Evolutionary conservation across 2,329 filamentous ascomycete genomes (phyloP).

Genomic region (Tetracladium maxilliforme): DNA sequence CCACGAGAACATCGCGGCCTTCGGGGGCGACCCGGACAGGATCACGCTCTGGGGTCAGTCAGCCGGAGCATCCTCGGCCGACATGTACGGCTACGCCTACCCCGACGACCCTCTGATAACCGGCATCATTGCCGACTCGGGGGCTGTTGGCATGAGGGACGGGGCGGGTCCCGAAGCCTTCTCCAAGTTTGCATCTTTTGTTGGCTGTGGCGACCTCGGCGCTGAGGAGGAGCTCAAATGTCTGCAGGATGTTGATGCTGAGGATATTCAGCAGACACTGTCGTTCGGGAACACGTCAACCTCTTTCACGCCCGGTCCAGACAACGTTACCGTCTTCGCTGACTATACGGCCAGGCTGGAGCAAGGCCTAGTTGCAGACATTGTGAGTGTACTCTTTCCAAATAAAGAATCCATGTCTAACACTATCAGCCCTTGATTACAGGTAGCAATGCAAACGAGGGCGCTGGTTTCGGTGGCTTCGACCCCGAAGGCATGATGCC

Average conservation of each 20-base stretch:
- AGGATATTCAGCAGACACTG: conserved; percentile 5
- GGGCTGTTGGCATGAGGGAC: too few species aligned
- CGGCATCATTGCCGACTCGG: conserved; percentile 9
- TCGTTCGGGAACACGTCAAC: conserved; percentile 3
- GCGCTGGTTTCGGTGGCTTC: conserved; percentile 8
- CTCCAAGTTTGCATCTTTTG: too few species aligned
- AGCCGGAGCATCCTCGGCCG: conserved; percentile 42
- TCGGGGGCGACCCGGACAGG: conserved; percentile 19
- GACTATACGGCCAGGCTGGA: conserved; percentile 4
- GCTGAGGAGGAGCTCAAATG: conserved; percentile 10
- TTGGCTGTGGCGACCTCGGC: conserved; percentile 10
- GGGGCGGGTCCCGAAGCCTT: too few species aligned
- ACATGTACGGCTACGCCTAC: conserved; percentile 16
- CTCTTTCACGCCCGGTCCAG: conserved; percentile 2
- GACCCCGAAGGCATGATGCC: conserved; percentile 6
- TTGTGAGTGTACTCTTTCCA: conserved; percentile 4
- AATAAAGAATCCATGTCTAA: background rate
- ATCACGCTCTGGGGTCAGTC: conserved; percentile 45
- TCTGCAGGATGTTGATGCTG: conserved; percentile 8
- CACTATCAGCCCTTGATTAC: conserved; percentile 10
- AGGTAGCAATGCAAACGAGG: conserved; percentile 12
- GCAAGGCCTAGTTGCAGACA: conserved; percentile 4
- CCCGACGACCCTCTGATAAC: conserved; percentile 13
- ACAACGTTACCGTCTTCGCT: conserved; percentile 4
- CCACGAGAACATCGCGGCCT: conserved; percentile 17